These are phyloP conservation scores for Eimeria acervulina DNA, from an alignment of 169 alveolate species.

Conservation along the genomic window DNA sequence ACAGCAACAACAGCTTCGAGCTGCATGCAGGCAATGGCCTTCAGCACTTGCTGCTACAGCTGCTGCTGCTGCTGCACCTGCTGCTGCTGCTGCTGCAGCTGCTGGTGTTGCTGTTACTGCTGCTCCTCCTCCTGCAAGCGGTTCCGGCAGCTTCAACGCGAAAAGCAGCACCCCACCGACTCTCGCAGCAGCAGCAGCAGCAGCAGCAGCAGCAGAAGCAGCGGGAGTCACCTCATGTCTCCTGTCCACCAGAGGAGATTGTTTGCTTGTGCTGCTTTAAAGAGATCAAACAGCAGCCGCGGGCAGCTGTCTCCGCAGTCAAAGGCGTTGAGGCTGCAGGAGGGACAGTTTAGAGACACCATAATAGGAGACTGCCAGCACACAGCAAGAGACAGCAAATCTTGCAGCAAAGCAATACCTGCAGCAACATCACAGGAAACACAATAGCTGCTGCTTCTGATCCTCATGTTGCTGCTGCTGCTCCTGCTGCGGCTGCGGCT, in stretches of 20 bases:
- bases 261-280: neutral
- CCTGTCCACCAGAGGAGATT: neutral
- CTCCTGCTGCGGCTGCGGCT: neutral
- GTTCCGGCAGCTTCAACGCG: neutral
- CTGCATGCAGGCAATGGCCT: no score
- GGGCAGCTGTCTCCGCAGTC: constrained; percentile 27
- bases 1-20: no score
- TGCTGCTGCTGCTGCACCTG: no score
- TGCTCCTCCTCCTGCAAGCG: no score
- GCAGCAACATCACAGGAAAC: no score
- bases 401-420: no score
- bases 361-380: neutral
- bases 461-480: neutral
- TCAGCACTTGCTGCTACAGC: no score
- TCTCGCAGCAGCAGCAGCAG: neutral
- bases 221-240: neutral
- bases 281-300: neutral
- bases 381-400: no score
- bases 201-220: neutral
- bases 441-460: neutral
- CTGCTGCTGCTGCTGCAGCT: no score
- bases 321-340: neutral
- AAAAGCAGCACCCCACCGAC: neutral
- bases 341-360: neutral
- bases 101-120: no score